Evolutionary conservation across 2,329 filamentous ascomycete genomes (phyloP).

Genomic region (Colletotrichum truncatum): DNA sequence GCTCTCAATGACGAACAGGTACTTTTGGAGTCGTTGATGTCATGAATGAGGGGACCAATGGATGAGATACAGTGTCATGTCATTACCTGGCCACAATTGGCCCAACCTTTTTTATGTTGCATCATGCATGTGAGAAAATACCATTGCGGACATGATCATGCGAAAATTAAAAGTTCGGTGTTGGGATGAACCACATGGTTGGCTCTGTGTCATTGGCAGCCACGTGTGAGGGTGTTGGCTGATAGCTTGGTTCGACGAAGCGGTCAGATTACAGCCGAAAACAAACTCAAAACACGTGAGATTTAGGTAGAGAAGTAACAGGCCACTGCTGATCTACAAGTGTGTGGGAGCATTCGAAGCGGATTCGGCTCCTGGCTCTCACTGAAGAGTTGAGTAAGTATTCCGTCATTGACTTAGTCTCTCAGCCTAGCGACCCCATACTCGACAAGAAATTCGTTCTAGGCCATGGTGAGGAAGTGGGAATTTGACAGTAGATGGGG

Average conservation of each 20-base stretch:
- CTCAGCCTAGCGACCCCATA: too few species aligned
- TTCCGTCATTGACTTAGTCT: too few species aligned
- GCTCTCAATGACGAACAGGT: background rate
- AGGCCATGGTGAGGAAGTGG: too few species aligned
- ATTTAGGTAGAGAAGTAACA: background rate
- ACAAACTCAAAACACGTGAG: background rate
- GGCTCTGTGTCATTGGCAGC: background rate
- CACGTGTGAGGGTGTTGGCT: background rate
- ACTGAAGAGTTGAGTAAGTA: too few species aligned
- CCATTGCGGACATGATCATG: background rate
- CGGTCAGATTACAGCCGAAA: background rate
- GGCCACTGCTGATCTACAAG: background rate
- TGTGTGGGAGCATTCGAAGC: too few species aligned
- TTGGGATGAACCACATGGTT: background rate
- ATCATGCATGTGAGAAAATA: conserved; percentile 1
- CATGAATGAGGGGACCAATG: conserved; percentile 3
- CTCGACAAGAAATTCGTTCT: too few species aligned
- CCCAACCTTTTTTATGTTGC: background rate
- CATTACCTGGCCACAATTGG: conserved; percentile 8
- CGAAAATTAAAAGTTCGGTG: background rate
- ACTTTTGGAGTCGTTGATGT: conserved; percentile 9
- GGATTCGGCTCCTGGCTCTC: too few species aligned
- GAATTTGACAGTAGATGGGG: too few species aligned
- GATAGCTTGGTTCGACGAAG: background rate
- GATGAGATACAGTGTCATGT: conserved; percentile 4